phyloP scores from a whole-genome alignment of 2,329 filamentous ascomycete genomes.

The Lecanoromycetidae sp. region DNA sequence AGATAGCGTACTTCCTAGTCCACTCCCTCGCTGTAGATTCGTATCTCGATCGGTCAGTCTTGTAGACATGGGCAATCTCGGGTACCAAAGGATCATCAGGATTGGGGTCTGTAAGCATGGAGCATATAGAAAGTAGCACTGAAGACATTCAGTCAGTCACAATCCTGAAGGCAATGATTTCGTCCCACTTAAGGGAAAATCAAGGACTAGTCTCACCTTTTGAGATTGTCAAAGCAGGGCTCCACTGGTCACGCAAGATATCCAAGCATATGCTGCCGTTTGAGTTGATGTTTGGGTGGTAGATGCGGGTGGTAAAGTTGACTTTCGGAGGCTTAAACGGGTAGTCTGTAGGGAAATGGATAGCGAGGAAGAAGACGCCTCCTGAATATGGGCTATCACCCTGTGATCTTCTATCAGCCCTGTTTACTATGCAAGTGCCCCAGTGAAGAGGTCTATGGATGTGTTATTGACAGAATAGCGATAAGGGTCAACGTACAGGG shows the following conservation, averaged over 20 bases:
- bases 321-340: conserved; percentile 99
- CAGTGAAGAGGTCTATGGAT: too few species aligned
- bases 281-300: conserved; percentile 99
- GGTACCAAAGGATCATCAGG: conserved; percentile 96
- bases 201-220: conserved; percentile 53
- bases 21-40: conserved; percentile 95
- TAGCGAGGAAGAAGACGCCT: conserved; percentile 96
- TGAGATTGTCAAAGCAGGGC: conserved; percentile 91
- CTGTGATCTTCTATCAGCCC: conserved; percentile 34
- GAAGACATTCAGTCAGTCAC: neutral
- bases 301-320: conserved; percentile 99
- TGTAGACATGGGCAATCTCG: conserved; percentile 99
- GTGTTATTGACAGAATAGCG: too few species aligned
- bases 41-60: conserved; percentile 91
- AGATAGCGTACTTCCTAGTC: conserved; percentile 99
- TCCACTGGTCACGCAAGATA: conserved; percentile 98
- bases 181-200: neutral
- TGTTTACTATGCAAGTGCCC: too few species aligned
- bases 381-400: conserved; percentile 94
- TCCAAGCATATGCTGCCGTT: conserved; percentile 99
- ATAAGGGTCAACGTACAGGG: conserved; percentile 56
- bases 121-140: conserved; percentile 98
- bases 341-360: conserved; percentile 99
- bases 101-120: conserved; percentile 98
- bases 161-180: neutral